Evolutionary conservation across 495 filamentous ascomycete species (phyloP).

Genomic region (Neurospora sp.): DNA sequence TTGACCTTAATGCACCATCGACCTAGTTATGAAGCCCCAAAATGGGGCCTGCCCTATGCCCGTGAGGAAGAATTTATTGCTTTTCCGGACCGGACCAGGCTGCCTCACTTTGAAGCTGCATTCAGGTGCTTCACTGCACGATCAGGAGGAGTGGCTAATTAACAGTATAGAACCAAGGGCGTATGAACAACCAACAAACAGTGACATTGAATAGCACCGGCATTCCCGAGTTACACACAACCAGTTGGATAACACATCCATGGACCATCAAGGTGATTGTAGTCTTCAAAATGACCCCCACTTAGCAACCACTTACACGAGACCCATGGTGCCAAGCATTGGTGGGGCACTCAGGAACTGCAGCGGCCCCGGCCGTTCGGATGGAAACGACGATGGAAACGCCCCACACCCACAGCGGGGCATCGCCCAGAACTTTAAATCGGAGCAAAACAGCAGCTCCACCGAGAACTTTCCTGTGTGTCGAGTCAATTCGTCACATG

Average conservation of each 20-base stretch:
- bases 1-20: background rate
- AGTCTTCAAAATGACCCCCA: background rate
- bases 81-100: background rate
- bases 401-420: background rate
- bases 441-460: constrained; percentile 3
- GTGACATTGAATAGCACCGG: background rate
- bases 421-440: constrained; percentile 13
- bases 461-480: background rate
- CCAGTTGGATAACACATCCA: background rate
- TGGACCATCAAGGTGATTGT: background rate
- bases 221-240: background rate
- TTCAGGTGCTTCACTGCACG: background rate
- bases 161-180: background rate
- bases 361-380: background rate
- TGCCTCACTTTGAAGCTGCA: background rate
- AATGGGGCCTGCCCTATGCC: background rate
- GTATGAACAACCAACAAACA: background rate
- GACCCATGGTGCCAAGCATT: background rate
- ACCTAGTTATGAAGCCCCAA: background rate
- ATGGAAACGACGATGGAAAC: background rate
- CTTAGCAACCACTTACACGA: background rate
- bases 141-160: background rate
- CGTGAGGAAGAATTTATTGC: background rate
- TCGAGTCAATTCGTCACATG: background rate
- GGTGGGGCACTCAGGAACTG: background rate